Evolutionary conservation across 139 green algal genomes (phyloP).

Genomic region (Chlorella vulgaris): DNA sequence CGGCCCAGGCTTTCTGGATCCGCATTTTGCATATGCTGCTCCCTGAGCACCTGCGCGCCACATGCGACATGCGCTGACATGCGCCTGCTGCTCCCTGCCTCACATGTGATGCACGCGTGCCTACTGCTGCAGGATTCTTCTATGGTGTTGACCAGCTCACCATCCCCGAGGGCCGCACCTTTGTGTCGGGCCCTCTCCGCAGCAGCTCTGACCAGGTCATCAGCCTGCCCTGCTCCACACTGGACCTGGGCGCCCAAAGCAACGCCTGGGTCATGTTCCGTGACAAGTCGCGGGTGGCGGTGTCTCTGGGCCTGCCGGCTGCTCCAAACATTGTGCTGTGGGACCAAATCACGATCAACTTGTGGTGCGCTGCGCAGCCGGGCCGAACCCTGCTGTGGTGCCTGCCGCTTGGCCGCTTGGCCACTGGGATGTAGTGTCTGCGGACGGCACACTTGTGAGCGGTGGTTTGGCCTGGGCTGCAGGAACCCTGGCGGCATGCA

Average conservation of each 20-base stretch:
- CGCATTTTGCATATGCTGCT: too few species aligned
- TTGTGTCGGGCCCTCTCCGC: neutral
- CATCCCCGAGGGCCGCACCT: neutral
- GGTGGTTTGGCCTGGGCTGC: neutral
- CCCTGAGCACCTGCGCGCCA: too few species aligned
- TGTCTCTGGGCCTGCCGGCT: neutral
- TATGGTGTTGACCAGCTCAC: neutral
- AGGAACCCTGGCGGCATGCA: neutral
- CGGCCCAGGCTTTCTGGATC: too few species aligned
- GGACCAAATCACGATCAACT: neutral
- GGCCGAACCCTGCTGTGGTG: too few species aligned
- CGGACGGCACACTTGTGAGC: too few species aligned
- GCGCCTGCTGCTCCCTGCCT: too few species aligned
- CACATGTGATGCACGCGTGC: too few species aligned
- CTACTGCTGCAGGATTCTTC: neutral
- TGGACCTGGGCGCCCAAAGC: neutral
- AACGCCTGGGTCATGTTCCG: constrained; percentile 13
- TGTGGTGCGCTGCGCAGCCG: neutral
- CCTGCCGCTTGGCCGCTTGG: neutral
- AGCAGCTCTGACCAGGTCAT: too few species aligned
- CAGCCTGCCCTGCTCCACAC: neutral
- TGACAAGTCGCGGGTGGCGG: neutral
- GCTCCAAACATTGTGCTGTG: constrained; percentile 2
- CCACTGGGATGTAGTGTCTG: neutral
- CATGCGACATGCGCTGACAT: too few species aligned